Evolutionary conservation across 108 stramenopile species (phyloP), one percentile per base, ranked within the genome.

Genomic region (Discostella pseudostelligera): DNA sequence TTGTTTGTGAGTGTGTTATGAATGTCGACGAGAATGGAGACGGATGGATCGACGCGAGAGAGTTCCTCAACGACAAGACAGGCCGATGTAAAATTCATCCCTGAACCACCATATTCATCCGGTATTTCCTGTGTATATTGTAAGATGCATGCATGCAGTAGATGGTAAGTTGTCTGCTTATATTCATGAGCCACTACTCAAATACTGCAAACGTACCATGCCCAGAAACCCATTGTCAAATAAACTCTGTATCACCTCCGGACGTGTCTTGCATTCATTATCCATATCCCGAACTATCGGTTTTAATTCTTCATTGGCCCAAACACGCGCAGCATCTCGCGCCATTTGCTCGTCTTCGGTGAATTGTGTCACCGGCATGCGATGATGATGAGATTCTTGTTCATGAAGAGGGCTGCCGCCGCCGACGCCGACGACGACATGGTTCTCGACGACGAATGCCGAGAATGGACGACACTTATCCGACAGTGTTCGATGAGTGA

Each of bases 1-100:
- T 97, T 98, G 73, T 91, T 96, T 13, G 89, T 88, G n/a, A 96
- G 80, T 8, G 97, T 98, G 66, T 97, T 97, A 61, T 98, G 97
- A 40, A 98, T 95, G 59, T 98, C 97, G 2, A 94, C 95, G 49
- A 95, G 64, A 19, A 96, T 91, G 8, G 87, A 78, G 1, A 96
- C 93, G 14, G 92, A 85, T 16, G 97, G 94, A 76, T 98, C 97
- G 16, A 98, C 82, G 42, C 88, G 65, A 0, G 93, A 88, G 4
- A 98, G 72, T 81, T 98, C 97, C 83, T 98, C 96, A 8, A 98
- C 89, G 10, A 85, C 89, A 47, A 97, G 81, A 49, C 91, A 90
- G 3, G 95, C 92, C 2, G 88, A 74, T 36, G 93, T 96, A 65
- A 98, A 98, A 50, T 65, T 83, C 65, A 95, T 72, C 9, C 86